Evolutionary conservation across 192 early-diverging fungal species (phyloP), one percentile per base, ranked within the genome.

Genomic region (Chytriomyces sp.): DNA sequence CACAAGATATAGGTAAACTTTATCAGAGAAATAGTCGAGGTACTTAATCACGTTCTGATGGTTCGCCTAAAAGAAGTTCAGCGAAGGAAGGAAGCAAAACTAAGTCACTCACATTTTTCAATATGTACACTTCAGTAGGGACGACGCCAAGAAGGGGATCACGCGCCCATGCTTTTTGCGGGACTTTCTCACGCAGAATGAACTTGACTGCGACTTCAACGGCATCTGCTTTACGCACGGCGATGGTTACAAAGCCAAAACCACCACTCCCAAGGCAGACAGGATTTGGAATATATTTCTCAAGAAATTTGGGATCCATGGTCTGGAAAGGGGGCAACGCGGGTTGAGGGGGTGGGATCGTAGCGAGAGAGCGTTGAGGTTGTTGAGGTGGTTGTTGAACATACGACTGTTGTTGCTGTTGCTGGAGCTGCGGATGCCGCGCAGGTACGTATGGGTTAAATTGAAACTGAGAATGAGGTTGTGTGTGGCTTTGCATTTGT

Each of bases 191-290:
- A 52, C 74, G 52, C 25, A 87, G 78, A 39, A 92, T 92, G 61
- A 92, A 87, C 76, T 92, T 92, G 63, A 92, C 89, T 2, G 91
- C 91, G 8, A 90, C 85, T 73, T 91, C 89, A 8, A 74, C 64
- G 6, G 73, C 73, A 68, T 88, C 87, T 2, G 65, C 52, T 14
- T 72, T 75, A 53, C 84, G 82, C 1, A 78, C 75, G 3, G 88
- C 89, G 2, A 84, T 80, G 5, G 88, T 76, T 0, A 90, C 91
- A 77, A 89, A 86, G 14, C 89, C 91, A 75, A 89, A 90, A 10
- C 89, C 91, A 26, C 91, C 91, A 52, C 79, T 82, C 28, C 90
- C 90, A 28, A 76, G 66, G 52, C 70, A 75, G 65, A 33, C 34
- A 19, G 36, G 25, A 41, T 72, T 72, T 25, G 75, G 74, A 3